Evolutionary conservation across 306 rosid species (phyloP), one percentile per base, ranked within the genome.

Genomic region (Vigna unguiculata): DNA sequence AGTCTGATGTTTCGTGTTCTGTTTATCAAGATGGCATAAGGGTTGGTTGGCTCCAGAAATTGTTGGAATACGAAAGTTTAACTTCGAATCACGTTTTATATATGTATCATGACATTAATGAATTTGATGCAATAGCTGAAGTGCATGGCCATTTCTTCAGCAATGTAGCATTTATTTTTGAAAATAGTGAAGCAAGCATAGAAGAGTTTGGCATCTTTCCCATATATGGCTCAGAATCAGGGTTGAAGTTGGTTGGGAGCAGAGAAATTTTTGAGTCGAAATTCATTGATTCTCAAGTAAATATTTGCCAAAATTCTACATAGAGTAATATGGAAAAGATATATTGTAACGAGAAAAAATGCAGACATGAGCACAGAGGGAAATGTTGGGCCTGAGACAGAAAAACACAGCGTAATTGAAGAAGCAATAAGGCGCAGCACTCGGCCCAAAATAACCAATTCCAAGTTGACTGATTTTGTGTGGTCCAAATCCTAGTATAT

Each of bases 181-280:
- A 21, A 9, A 9, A 54, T 16, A 55, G 6, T 55, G 34, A 11
- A 55, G n/a, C 12, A 6, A 12, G 34, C 36, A 22, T 55, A 12
- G 5, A 46, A 21, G 61, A 58, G 76, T 68, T 65, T 30, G 81
- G 61, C 48, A 25, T 78, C 17, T 14, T 30, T 14, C 81, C 81
- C 1, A 3, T 78, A 51, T 76, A 76, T 65, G 34, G 7, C 7
- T 21, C 22, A 4, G 63, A 65, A 34, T 21, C 9, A 3, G 45
- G 21, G 51, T 14, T 14, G 6, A 60, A 30, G 43, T 4, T 28
- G 11, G 14, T 21, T 54, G 60, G 60, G 4, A 54, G 15, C 30
- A 54, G 4, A 25, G 30, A 3, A 54, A 3, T 54, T 52, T 22
- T 59, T 25, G 19, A 13, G 30, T 59, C 4, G 1, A 36, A 58